Evolutionary conservation across 129 eudicot species (phyloP), one percentile per base, ranked within the genome.

Genomic region (Flaveria robusta): DNA sequence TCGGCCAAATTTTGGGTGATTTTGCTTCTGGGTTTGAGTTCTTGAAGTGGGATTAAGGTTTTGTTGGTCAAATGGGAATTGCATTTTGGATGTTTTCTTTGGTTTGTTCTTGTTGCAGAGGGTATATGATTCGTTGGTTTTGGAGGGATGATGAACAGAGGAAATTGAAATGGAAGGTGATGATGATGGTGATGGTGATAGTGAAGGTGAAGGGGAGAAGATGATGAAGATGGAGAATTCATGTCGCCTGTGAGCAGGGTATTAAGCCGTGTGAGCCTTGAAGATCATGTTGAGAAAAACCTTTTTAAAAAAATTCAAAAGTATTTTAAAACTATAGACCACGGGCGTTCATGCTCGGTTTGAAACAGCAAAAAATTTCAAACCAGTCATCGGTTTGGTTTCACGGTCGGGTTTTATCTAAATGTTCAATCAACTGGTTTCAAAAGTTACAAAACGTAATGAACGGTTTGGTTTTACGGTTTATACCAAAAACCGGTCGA

Each of bases 1-100:
- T 80, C 71, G 19, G 79, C 78, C 16, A 86, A 63, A 52, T 74
- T 50, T 80, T 76, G 74, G 70, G 75, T 54, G 52, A 39, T 45
- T 60, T 78, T 49, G 82, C 16, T 70, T 79, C 7, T 70, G 70
- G 0, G 31, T 66, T 34, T 37, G 56, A 4, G 8, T 67, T 67
- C n/a, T 37, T 67, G 68, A 39, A 68, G 7, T 77, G 74, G 68
- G 66, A 22, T 41, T 66, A 66, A 14, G 81, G 22, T 41, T 46
- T 52, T 71, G 82, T 71, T 39, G 22, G 22, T 34, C 0, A 42
- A 42, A 11, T 14, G 67, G 11, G 66, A 8, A 51, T 72, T 39
- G 7, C 11, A 14, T 62, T 71, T 71, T 9, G 34, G 72, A 50
- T 71, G 2, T 22, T 20, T 43, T 29, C 34, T 9, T 39, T n/a